Evolutionary conservation across 2,329 filamentous ascomycete genomes (phyloP).

Genomic region (Trichoderma sp.): DNA sequence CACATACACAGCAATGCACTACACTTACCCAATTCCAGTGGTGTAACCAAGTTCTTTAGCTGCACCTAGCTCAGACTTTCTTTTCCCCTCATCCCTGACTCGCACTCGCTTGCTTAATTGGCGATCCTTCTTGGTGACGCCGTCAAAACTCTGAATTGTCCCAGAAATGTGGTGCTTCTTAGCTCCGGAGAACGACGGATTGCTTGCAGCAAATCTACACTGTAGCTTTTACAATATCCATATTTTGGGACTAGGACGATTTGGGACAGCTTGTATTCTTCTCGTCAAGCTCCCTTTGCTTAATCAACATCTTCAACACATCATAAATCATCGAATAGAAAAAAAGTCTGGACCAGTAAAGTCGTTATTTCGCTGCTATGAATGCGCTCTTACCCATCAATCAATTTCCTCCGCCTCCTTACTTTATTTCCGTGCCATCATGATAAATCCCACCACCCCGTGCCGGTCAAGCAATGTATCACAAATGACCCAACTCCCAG

Average conservation of each 20-base stretch:
- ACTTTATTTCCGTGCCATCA: not conserved
- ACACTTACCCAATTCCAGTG: not conserved
- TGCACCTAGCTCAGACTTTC: not conserved
- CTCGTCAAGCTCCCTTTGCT: not conserved
- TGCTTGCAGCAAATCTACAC: not conserved
- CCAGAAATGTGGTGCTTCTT: not conserved
- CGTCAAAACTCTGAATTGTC: not conserved
- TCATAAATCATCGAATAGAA: not conserved
- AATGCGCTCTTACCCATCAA: not conserved
- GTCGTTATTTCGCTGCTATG: not conserved
- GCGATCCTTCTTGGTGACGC: not conserved
- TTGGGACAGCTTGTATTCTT: not conserved
- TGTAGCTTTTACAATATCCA: not conserved
- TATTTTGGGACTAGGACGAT: not conserved
- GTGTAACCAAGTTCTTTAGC: not conserved
- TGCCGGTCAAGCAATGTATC: conserved; percentile 4
- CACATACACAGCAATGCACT: not conserved
- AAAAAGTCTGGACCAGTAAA: not conserved
- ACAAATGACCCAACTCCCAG: not conserved
- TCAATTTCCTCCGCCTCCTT: not conserved
- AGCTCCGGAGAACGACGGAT: not conserved
- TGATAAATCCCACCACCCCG: not conserved
- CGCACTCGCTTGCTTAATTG: not conserved
- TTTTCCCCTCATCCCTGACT: conserved; percentile 4
- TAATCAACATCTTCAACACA: not conserved